Base-by-base conservation (phyloP, 2,329 filamentous ascomycete species). In the Alternaria burnsii region DNA sequence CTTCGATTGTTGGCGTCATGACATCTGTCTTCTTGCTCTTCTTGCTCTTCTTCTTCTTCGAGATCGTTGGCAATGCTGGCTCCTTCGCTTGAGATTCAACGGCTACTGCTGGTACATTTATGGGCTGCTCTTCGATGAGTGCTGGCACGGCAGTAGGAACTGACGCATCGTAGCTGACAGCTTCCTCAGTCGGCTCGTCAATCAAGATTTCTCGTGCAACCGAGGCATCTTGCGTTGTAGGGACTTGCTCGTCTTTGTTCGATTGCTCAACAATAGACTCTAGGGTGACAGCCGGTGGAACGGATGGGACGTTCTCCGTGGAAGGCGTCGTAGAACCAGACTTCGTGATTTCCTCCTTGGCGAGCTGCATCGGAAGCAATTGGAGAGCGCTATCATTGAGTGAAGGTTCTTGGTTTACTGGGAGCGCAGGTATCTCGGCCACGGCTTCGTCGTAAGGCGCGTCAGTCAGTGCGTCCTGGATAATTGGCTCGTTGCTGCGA, bases 1-100 rank as follows among this genome's bases (percentile, higher is more conserved):
- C 43, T 12, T 71, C 66, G 14, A 40, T 12, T n/a, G 43, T 30
- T 34, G 67, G 66, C 24, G 65, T 67, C 22, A 47, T 44, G 16
- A 48, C 24, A 12, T 51, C 64, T n/a, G 67, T 67, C 28, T 69
- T 66, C 55, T 73, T 75, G 20, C 59, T 66, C 62, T 72, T 73
- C 66, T 73, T 74, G 36, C 63, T 69, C 38, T 60, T 68, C 44
- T 75, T 75, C 60, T 69, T 69, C 38, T 65, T 68, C 11, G 68
- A 69, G 4, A 48, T 40, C 1, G 65, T 55, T 12, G 58, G 26
- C 4, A 51, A 51, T 11, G 34, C 52, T 7, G 47, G 58, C 6
- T 68, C 62, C 5, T 63, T 64, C 1, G 43, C 11, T 10, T 47
- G 38, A 30, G 59, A 47, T 20, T 62, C 61, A 12, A 28, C 26